Conservation (phyloP, 2,329 filamentous ascomycete species). For the Clonostachys byssicola region DNA sequence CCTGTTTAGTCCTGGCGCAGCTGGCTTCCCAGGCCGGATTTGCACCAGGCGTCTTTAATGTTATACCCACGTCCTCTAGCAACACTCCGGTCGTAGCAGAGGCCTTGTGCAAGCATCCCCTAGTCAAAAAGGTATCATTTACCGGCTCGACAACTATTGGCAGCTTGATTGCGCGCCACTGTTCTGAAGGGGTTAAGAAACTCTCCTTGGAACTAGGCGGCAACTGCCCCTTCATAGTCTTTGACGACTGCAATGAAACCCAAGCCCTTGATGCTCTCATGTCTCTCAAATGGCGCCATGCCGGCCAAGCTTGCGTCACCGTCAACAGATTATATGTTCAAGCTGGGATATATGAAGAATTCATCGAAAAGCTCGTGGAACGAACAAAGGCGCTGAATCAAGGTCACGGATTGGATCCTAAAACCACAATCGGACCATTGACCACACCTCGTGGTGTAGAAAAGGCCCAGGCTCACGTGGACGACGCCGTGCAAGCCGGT, state of each 20-base stretch:
- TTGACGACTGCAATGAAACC: slow-evolving; percentile 61
- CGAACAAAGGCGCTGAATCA: background rate
- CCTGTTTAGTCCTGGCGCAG: slow-evolving; percentile 54
- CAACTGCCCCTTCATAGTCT: slow-evolving; percentile 62
- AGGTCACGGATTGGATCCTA: slow-evolving; percentile 55
- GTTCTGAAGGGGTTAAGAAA: slow-evolving; percentile 43
- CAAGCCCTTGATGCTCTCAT: slow-evolving; percentile 50
- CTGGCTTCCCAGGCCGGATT: slow-evolving; percentile 70
- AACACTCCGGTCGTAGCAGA: slow-evolving; percentile 63
- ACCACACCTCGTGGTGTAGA: slow-evolving; percentile 61
- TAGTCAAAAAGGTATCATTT: slow-evolving; percentile 71
- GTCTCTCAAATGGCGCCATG: slow-evolving; percentile 42
- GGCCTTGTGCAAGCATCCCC: slow-evolving; percentile 62
- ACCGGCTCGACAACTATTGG: slow-evolving; percentile 72
- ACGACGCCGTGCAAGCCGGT: slow-evolving; percentile 62
- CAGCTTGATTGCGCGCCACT: slow-evolving; percentile 55
- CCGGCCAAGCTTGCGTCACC: slow-evolving; percentile 53
- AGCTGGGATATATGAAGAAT: slow-evolving; percentile 12
- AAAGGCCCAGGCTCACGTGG: slow-evolving; percentile 48
- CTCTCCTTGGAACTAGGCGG: slow-evolving; percentile 64
- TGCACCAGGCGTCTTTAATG: slow-evolving; percentile 70
- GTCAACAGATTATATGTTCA: slow-evolving; percentile 51
- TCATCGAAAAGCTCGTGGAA: slow-evolving; percentile 1
- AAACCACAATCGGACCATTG: slow-evolving; percentile 56
- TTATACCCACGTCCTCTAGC: slow-evolving; percentile 53